Evolutionary conservation across 2,329 filamentous ascomycete genomes (phyloP).

Genomic region (Cercospora nicotianae): DNA sequence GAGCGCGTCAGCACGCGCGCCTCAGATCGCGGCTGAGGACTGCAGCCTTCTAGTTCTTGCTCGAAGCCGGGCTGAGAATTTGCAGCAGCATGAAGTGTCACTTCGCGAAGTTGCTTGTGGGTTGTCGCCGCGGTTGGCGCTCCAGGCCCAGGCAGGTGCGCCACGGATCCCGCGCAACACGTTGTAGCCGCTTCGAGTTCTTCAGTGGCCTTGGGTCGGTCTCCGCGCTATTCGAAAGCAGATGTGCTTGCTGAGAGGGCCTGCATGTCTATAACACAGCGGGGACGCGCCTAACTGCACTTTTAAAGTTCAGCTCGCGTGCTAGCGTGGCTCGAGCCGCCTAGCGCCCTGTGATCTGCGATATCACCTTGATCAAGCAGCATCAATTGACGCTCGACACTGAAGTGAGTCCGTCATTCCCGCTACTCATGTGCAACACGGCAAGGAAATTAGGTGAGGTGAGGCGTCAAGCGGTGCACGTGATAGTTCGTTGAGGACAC

Average conservation of each 20-base stretch:
- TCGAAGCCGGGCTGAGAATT: neutral
- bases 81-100: neutral
- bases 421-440: neutral
- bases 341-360: neutral
- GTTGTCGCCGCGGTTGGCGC: neutral
- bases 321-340: neutral
- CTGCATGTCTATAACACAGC: neutral
- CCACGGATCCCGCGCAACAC: neutral
- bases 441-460: neutral
- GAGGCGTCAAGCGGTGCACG: neutral
- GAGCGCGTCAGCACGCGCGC: neutral
- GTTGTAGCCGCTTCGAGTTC: neutral
- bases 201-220: neutral
- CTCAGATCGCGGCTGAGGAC: neutral
- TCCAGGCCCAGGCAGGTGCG: neutral
- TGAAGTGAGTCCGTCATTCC: neutral
- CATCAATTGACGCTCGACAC: neutral
- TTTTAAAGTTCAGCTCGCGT: constrained; percentile 4
- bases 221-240: neutral
- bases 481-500: neutral
- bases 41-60: neutral
- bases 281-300: neutral
- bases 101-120: neutral
- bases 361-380: neutral
- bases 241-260: neutral